phyloP scores from a whole-genome alignment of 495 filamentous ascomycete species.

The Staphylotrichum longicolle region DNA sequence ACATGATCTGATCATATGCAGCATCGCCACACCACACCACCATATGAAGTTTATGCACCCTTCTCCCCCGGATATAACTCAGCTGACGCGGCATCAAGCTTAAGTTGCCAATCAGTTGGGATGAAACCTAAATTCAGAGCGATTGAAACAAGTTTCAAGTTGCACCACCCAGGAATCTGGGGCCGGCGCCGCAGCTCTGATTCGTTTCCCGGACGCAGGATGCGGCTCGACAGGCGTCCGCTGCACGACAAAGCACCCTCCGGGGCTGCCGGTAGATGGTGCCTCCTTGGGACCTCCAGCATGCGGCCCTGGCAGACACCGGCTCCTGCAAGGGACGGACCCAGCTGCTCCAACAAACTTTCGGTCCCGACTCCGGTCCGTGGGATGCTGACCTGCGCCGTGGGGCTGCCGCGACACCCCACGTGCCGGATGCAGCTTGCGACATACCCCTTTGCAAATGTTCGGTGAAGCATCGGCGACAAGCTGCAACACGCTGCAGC shows the following conservation, averaged over 20 bases:
- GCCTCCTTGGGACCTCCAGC: not conserved
- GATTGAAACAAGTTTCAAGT: not conserved
- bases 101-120: too few species aligned
- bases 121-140: too few species aligned
- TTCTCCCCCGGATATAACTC: too few species aligned
- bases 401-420: not conserved
- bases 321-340: not conserved
- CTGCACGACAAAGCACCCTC: constrained; percentile 2
- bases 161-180: not conserved
- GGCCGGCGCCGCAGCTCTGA: not conserved
- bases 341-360: not conserved
- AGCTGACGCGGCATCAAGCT: too few species aligned
- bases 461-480: not conserved
- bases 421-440: not conserved
- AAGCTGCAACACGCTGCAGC: not conserved
- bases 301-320: not conserved
- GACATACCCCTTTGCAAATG: too few species aligned
- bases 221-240: not conserved
- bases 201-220: not conserved
- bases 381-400: constrained; percentile 5
- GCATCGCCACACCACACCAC: too few species aligned
- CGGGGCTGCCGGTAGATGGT: not conserved
- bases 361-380: constrained; percentile 14
- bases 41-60: too few species aligned
- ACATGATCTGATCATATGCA: too few species aligned